Conservation (phyloP, 2,329 filamentous ascomycete species). For the Paecilomyces formosus region DNA sequence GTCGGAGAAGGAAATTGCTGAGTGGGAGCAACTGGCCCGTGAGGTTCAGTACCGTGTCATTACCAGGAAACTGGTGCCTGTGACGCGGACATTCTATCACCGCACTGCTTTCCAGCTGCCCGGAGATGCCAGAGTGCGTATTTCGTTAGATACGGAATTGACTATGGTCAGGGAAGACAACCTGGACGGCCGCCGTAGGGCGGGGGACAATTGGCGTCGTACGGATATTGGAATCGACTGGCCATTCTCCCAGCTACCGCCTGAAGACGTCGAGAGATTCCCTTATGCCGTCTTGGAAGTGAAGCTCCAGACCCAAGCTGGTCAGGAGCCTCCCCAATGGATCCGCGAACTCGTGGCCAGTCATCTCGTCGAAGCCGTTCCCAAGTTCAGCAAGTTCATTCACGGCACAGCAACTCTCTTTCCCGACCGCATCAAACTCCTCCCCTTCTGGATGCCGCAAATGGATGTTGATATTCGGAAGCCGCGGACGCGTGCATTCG, state of each 20-base stretch:
- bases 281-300: slow-evolving; percentile 96
- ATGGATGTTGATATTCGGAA: slow-evolving; percentile 98
- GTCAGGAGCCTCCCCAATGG: slow-evolving; percentile 94
- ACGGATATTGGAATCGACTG: slow-evolving; percentile 97
- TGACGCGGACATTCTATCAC: slow-evolving; percentile 95
- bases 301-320: slow-evolving; percentile 92
- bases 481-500: slow-evolving; percentile 78
- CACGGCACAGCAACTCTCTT: slow-evolving; percentile 87
- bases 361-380: slow-evolving; percentile 95
- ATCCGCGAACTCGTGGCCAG: slow-evolving; percentile 87
- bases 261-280: slow-evolving; percentile 81
- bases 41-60: slow-evolving; percentile 93
- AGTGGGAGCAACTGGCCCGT: slow-evolving; percentile 79
- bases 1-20: slow-evolving; percentile 77
- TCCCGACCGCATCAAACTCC: slow-evolving; percentile 74
- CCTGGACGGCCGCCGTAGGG: slow-evolving; percentile 66
- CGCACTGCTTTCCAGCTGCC: slow-evolving; percentile 96
- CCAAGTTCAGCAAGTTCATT: slow-evolving; percentile 99
- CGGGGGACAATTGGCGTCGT: slow-evolving; percentile 87
- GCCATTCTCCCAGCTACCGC: slow-evolving; percentile 81
- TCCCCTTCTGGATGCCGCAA: slow-evolving; percentile 97
- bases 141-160: slow-evolving; percentile 92
- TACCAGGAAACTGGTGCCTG: slow-evolving; percentile 76
- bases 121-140: slow-evolving; percentile 89
- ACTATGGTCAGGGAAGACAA: slow-evolving; percentile 96